Evolutionary conservation across 345 rosid genomes (phyloP).

Genomic region (Gossypium raimondii): DNA sequence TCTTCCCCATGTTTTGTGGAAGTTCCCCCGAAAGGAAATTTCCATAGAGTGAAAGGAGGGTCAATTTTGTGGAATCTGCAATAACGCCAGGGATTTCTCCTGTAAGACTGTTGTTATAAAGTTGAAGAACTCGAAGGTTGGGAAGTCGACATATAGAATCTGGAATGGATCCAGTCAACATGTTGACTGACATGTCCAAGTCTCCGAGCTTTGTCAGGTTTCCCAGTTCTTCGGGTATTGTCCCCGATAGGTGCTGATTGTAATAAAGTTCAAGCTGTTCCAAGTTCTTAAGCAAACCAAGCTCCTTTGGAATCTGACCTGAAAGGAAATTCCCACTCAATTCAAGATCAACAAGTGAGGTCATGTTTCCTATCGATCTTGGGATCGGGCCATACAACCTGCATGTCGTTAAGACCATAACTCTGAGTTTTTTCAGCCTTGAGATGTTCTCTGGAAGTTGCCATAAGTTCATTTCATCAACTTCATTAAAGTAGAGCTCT

Average conservation of each 20-base stretch:
- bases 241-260: constrained; percentile 61
- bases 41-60: constrained; percentile 62
- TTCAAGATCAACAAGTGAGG: constrained; percentile 79
- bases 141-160: constrained; percentile 76
- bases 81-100: constrained; percentile 73
- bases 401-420: constrained; percentile 69
- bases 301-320: constrained; percentile 66
- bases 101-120: constrained; percentile 85
- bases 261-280: constrained; percentile 80
- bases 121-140: constrained; percentile 61
- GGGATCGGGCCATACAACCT: constrained; percentile 63
- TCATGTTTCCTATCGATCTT: constrained; percentile 68
- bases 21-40: constrained; percentile 73
- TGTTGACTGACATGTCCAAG: constrained; percentile 83
- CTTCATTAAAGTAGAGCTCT: constrained; percentile 47
- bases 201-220: constrained; percentile 75
- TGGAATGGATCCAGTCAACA: constrained; percentile 68
- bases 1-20: constrained; percentile 58
- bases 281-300: constrained; percentile 73
- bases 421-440: constrained; percentile 49
- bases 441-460: constrained; percentile 51
- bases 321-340: constrained; percentile 68
- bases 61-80: constrained; percentile 56
- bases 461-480: constrained; percentile 42
- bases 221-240: constrained; percentile 79